Conservation (phyloP, 345 rosid species). For the Salix viminalis region DNA sequence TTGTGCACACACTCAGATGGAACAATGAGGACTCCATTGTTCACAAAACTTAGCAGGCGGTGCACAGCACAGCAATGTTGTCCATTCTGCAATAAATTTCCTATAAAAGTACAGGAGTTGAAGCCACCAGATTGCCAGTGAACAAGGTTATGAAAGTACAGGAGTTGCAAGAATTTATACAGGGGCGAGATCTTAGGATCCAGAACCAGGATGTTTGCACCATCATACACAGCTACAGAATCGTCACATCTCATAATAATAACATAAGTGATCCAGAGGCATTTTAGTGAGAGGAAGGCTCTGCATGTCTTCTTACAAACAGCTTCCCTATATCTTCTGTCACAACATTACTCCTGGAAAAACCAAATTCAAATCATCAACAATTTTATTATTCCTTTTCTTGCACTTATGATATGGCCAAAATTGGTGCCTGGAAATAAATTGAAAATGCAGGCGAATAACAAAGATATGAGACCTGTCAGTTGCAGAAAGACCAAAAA, state of each 20-base stretch:
- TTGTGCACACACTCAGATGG: background rate
- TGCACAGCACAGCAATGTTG: background rate
- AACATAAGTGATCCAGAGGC: slow-evolving; percentile 9
- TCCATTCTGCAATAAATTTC: background rate
- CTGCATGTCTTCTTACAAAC: slow-evolving; percentile 57
- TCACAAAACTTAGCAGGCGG: background rate
- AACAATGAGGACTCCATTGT: background rate
- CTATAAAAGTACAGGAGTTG: background rate
- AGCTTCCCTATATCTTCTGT: slow-evolving; percentile 88
- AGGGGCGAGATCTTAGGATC: background rate
- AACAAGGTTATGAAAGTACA: background rate
- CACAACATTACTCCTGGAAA: slow-evolving; percentile 81
- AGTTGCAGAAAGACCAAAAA: background rate
- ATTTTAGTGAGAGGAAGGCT: slow-evolving; percentile 31
- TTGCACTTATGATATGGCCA: background rate
- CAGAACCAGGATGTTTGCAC: background rate
- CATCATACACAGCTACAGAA: slow-evolving; percentile 14
- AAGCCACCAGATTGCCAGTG: background rate
- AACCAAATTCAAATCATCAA: slow-evolving; percentile 15
- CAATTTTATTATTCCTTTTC: background rate
- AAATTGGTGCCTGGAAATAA: background rate
- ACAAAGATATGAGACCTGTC: background rate
- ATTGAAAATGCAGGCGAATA: background rate
- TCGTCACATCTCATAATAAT: background rate
- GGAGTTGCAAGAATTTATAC: slow-evolving; percentile 9